phyloP scores from a whole-genome alignment of 2,329 filamentous ascomycete species.

The Colletotrichum zoysiae region DNA sequence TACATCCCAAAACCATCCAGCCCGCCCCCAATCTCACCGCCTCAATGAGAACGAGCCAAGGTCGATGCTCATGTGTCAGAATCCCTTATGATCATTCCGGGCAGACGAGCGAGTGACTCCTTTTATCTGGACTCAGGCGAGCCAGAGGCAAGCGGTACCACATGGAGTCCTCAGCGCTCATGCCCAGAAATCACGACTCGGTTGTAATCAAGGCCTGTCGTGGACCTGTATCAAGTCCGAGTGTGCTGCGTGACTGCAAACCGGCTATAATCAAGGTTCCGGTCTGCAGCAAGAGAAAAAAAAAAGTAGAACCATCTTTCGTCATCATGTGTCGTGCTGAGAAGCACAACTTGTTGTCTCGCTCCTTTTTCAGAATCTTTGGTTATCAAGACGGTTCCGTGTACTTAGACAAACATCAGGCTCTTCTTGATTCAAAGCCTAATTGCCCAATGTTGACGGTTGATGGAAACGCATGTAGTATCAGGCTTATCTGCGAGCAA shows the following conservation, averaged over 20 bases:
- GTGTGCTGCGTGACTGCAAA: conserved; percentile 10
- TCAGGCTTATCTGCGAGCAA: not conserved
- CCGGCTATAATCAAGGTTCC: conserved; percentile 1
- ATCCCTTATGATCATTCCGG: conserved; percentile 14
- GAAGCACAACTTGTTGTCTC: conserved; percentile 7
- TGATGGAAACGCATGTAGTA: not conserved
- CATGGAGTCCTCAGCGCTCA: conserved; percentile 3
- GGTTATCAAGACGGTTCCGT: conserved; percentile 2
- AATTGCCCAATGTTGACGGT: not conserved
- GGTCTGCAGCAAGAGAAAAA: not conserved
- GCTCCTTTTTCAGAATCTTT: not conserved
- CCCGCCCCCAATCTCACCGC: not conserved
- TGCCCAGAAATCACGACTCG: conserved; percentile 14
- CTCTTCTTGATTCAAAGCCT: conserved; percentile 4
- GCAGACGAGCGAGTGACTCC: conserved; percentile 23
- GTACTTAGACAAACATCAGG: conserved; percentile 13
- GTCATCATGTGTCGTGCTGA: conserved; percentile 8
- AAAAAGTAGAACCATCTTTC: conserved; percentile 22
- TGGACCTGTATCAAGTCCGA: conserved; percentile 3
- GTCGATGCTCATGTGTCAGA: not conserved
- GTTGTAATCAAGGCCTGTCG: not conserved
- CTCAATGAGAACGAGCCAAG: not conserved
- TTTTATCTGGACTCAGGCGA: not conserved
- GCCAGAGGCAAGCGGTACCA: not conserved
- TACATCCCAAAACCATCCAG: conserved; percentile 23